Evolutionary conservation across 2,329 filamentous ascomycete genomes (phyloP), one percentile per base, ranked within the genome.

Genomic region (Cadophora luteo-olivacea): DNA sequence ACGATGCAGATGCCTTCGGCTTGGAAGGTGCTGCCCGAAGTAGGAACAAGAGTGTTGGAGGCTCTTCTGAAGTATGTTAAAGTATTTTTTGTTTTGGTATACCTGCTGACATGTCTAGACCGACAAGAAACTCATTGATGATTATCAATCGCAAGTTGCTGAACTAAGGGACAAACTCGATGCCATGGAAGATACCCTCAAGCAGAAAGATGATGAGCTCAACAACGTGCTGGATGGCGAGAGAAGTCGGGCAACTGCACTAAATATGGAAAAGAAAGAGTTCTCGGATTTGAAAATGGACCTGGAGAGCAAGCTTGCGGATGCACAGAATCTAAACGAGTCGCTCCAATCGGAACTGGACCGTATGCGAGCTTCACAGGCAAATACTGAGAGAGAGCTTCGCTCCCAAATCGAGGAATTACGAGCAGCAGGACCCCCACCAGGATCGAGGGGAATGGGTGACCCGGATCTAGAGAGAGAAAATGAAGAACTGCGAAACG

Each of bases 281-380:
- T 93, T 88, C 86, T 84, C 87, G 22, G 86, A 91, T 64, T 77
- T 92, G 38, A 89, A 89, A 58, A 80, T 84, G 51, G 85, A 87
- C 41, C 83, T 97, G 41, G 93, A 97, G 79, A 86, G 83, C 72
- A 93, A 92, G 79, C 83, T 97, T 33, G 84, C 87, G 5, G 87
- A 94, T 73, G 91, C 92, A 2, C 89, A 94, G 77, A 88, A 84
- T 67, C 81, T 95, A n/a, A 96, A 94, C 74, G 88, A 88, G n/a
- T 90, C 90, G 2, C 82, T 98, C 66, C 91, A 92, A 77, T 85
- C 89, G 57, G 93, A 97, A 77, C 83, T 98, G 36, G 91, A 96
- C 61, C 87, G 87, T 62, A 81, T 95, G 69, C 88, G 90, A 68
- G 84, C 85, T 60, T 89, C 93, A 51, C 92, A 94, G 69, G 85